Percentiles rank a stretch among this genome's conserved stretches.
Conservation (phyloP, 169 alveolate genomes). For the Eimeria maxima region DNA sequence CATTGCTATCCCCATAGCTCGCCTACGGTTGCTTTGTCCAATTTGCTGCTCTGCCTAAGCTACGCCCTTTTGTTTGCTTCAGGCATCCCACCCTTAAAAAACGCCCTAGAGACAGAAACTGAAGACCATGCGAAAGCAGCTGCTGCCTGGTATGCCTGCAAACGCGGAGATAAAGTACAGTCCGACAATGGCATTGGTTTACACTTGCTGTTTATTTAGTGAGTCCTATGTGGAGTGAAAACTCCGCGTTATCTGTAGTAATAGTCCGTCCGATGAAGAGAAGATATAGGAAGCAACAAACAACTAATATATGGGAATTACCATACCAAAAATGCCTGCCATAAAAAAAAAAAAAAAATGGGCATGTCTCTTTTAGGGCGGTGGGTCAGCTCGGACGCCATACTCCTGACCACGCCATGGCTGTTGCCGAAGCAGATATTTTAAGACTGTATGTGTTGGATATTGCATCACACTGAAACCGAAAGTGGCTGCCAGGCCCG, state of each 20-base stretch:
- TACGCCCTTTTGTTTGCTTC: background rate
- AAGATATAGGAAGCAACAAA: background rate
- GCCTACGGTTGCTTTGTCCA: background rate
- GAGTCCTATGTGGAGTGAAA: background rate
- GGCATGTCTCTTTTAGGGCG: constrained; percentile 81
- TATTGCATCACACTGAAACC: background rate
- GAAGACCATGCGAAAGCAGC: constrained; percentile 96
- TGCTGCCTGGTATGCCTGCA: constrained; percentile 91
- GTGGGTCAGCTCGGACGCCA: constrained; percentile 96
- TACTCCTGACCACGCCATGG: constrained; percentile 96
- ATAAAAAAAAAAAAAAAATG: background rate
- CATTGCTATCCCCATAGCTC: background rate
- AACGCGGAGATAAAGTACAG: too few relatives aligned
- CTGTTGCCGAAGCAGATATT: constrained; percentile 96
- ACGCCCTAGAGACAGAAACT: constrained; percentile 95
- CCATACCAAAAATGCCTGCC: background rate
- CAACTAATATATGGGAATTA: background rate
- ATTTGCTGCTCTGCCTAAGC: background rate
- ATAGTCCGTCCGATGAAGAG: too few relatives aligned
- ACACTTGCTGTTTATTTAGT: background rate
- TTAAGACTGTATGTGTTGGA: constrained; percentile 84
- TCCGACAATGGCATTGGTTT: background rate
- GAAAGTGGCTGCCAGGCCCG: background rate
- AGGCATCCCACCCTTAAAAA: constrained; percentile 96
- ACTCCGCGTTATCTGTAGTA: too few relatives aligned